Evolutionary conservation across 2,329 filamentous ascomycete genomes (phyloP).

Genomic region (Volutella citrinella): DNA sequence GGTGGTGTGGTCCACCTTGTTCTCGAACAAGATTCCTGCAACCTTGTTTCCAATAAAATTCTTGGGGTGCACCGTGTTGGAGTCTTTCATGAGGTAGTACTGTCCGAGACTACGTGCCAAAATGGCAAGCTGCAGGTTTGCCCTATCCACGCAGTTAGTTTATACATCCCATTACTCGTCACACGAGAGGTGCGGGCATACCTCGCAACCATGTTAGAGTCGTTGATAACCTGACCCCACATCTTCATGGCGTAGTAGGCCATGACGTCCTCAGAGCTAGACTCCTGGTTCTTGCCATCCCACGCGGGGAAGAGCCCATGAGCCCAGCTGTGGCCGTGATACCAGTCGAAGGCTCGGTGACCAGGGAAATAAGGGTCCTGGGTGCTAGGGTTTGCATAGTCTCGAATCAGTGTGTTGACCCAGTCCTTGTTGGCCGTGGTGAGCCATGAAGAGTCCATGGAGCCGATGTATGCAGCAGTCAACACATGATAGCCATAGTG

Average conservation of each 20-base stretch:
- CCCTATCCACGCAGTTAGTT: conserved; percentile 36
- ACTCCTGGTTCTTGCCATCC: conserved; percentile 83
- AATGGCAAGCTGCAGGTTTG: conserved; percentile 81
- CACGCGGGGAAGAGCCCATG: conserved; percentile 68
- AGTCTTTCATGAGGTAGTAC: conserved; percentile 77
- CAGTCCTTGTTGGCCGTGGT: conserved; percentile 69
- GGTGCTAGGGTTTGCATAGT: conserved; percentile 72
- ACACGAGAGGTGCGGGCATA: too few species aligned
- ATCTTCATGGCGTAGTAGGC: conserved; percentile 85
- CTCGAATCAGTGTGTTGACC: conserved; percentile 80
- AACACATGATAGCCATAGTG: conserved; percentile 90
- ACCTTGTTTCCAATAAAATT: conserved; percentile 81
- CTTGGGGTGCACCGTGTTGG: conserved; percentile 68
- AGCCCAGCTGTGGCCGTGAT: conserved; percentile 91
- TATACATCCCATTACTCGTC: too few species aligned
- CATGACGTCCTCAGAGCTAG: conserved; percentile 87
- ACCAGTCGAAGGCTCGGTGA: conserved; percentile 88
- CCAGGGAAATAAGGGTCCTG: conserved; percentile 76
- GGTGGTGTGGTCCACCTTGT: conserved; percentile 90
- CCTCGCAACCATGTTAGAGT: conserved; percentile 76
- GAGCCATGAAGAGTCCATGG: conserved; percentile 75
- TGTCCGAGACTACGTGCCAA: conserved; percentile 68
- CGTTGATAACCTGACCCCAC: conserved; percentile 80
- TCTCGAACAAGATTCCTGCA: conserved; percentile 77
- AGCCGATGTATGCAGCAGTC: conserved; percentile 76